Percentiles rank a stretch among this genome's conserved stretches.
Evolutionary conservation across 495 filamentous ascomycete species (phyloP).

Genomic region (Cenococcum geophilum): DNA sequence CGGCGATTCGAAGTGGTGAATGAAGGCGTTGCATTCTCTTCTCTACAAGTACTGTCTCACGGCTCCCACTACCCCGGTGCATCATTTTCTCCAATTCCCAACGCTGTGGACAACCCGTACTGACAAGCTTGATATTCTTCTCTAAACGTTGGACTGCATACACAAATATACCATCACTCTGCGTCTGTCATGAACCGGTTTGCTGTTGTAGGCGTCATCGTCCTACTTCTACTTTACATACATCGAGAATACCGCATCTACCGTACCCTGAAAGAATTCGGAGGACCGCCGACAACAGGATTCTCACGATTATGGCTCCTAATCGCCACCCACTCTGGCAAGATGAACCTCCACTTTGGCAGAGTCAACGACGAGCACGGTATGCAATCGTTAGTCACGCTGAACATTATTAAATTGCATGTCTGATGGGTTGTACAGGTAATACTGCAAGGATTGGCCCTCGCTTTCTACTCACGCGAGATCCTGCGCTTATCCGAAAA

Average conservation of each 20-base stretch:
- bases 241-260: constrained; percentile 21
- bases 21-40: background rate
- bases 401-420: background rate
- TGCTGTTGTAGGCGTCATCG: constrained; percentile 9
- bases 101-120: background rate
- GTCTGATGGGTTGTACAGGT: constrained; percentile 23
- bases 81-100: background rate
- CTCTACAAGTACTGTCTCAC: constrained; percentile 9
- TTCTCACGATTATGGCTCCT: constrained; percentile 33
- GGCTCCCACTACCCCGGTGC: constrained; percentile 1
- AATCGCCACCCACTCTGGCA: constrained; percentile 22
- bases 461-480: constrained; percentile 40
- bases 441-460: constrained; percentile 44
- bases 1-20: background rate
- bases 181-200: constrained; percentile 10
- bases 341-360: constrained; percentile 33
- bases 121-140: background rate
- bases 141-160: constrained; percentile 7
- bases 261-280: constrained; percentile 25
- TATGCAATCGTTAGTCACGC: constrained; percentile 10
- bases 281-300: constrained; percentile 27
- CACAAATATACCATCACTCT: background rate
- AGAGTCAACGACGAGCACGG: constrained; percentile 31
- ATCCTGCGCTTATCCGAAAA: constrained; percentile 40
- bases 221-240: constrained; percentile 20